phyloP scores from a whole-genome alignment of 2,329 filamentous ascomycete species.

The Lecanicillium sp. region DNA sequence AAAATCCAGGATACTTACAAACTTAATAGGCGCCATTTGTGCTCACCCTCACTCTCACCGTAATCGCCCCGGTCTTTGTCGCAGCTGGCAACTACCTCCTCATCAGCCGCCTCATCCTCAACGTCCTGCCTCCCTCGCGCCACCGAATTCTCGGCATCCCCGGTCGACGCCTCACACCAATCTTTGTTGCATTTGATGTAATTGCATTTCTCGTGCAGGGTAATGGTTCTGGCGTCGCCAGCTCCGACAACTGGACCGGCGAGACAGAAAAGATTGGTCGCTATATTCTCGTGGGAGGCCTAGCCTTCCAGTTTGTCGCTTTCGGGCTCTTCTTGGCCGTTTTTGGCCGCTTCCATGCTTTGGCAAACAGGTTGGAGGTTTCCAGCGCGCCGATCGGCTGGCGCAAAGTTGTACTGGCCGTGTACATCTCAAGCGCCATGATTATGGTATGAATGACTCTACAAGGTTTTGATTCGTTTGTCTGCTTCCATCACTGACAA shows the following conservation, averaged over 20 bases:
- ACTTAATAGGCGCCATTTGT: conserved; percentile 30
- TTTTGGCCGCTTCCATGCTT: conserved; percentile 27
- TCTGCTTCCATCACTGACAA: background rate
- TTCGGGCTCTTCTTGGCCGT: conserved; percentile 32
- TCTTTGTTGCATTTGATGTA: conserved; percentile 38
- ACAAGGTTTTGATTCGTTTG: too few relatives aligned
- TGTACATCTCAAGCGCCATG: conserved; percentile 34
- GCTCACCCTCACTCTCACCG: conserved; percentile 30
- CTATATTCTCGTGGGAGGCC: conserved; percentile 32
- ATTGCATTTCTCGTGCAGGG: conserved; percentile 36
- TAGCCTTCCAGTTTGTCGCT: conserved; percentile 30
- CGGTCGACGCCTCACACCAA: conserved; percentile 30
- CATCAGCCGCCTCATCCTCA: conserved; percentile 35
- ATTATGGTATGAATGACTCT: conserved; percentile 31
- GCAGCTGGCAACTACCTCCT: conserved; percentile 43
- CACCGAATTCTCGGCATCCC: conserved; percentile 28
- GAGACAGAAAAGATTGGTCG: conserved; percentile 26
- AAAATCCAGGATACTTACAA: too few relatives aligned
- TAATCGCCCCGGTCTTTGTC: conserved; percentile 39
- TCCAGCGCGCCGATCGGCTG: conserved; percentile 24
- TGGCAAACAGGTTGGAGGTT: conserved; percentile 16
- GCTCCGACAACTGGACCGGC: conserved; percentile 33
- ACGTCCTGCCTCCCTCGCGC: conserved; percentile 22
- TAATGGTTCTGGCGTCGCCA: conserved; percentile 33
- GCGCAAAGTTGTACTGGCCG: conserved; percentile 28